These are phyloP conservation scores for Blumeria graminis DNA, from an alignment of 2,329 filamentous ascomycete genomes.

Conservation along the genomic window DNA sequence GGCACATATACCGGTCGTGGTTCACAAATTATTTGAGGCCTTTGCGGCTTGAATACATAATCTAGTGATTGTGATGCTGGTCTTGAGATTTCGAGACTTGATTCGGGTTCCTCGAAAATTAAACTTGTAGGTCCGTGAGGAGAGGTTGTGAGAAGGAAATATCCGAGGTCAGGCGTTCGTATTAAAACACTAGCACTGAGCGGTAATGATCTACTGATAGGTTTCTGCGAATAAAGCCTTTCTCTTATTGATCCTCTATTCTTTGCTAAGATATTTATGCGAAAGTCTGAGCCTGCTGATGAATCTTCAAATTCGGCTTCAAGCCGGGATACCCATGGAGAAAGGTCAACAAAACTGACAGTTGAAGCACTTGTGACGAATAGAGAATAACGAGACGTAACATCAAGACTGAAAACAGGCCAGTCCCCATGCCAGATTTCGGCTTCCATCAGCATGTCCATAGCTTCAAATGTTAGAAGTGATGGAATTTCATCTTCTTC, in stretches of 20 bases:
- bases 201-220: slow-evolving; percentile 20
- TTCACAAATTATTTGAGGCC: slow-evolving; percentile 29
- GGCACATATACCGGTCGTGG: slow-evolving; percentile 43
- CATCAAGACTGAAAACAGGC: slow-evolving; percentile 37
- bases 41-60: slow-evolving; percentile 19
- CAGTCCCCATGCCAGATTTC: slow-evolving; percentile 33
- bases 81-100: slow-evolving; percentile 23
- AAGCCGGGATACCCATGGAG: slow-evolving; percentile 38
- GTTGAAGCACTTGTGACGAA: slow-evolving; percentile 36
- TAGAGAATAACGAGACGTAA: slow-evolving; percentile 36
- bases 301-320: slow-evolving; percentile 35
- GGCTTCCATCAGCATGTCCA: slow-evolving; percentile 30
- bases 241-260: slow-evolving; percentile 28
- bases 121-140: slow-evolving; percentile 31
- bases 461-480: slow-evolving; percentile 35
- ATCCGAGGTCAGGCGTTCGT: slow-evolving; percentile 36
- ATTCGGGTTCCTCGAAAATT: slow-evolving; percentile 33
- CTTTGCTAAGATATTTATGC: slow-evolving; percentile 33
- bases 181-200: slow-evolving; percentile 30
- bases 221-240: slow-evolving; percentile 29
- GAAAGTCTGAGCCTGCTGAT: slow-evolving; percentile 33
- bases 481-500: slow-evolving; percentile 20
- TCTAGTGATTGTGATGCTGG: slow-evolving; percentile 19
- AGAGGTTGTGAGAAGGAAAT: slow-evolving; percentile 35
- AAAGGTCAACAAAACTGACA: slow-evolving; percentile 33